Percentiles rank a stretch among this genome's conserved stretches.
Evolutionary conservation across 495 filamentous ascomycete genomes (phyloP).

Genomic region (Xylaria nigripes): DNA sequence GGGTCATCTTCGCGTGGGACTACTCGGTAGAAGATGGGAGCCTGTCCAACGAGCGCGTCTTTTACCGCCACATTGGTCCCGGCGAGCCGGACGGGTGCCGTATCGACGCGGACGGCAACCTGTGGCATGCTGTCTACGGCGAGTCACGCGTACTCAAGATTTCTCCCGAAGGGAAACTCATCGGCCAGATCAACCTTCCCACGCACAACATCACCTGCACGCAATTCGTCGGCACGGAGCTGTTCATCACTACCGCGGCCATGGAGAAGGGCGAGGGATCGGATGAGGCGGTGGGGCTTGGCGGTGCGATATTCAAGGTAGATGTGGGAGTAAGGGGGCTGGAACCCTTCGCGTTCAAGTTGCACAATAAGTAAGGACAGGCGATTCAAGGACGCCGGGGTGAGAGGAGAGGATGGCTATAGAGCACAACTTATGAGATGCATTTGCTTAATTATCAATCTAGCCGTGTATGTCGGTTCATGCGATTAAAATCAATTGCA

Average conservation of each 20-base stretch:
- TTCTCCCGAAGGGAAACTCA: slow-evolving; percentile 52
- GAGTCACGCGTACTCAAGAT: slow-evolving; percentile 61
- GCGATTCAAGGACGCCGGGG: neutral
- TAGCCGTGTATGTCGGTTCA: neutral
- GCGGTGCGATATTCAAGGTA: slow-evolving; percentile 59
- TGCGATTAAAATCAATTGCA: neutral
- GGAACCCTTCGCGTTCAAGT: slow-evolving; percentile 49
- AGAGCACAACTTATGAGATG: too few relatives aligned
- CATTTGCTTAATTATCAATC: neutral
- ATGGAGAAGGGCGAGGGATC: slow-evolving; percentile 49
- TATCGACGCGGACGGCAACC: slow-evolving; percentile 61
- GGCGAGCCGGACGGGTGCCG: slow-evolving; percentile 69
- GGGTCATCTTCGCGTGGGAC: slow-evolving; percentile 65
- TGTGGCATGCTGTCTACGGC: slow-evolving; percentile 75
- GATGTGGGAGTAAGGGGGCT: slow-evolving; percentile 58
- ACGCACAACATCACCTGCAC: slow-evolving; percentile 65
- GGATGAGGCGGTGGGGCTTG: slow-evolving; percentile 51
- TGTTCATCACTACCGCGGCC: slow-evolving; percentile 65
- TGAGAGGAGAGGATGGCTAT: neutral
- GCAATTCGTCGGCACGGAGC: slow-evolving; percentile 62
- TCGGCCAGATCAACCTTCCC: slow-evolving; percentile 58
- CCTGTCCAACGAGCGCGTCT: slow-evolving; percentile 59
- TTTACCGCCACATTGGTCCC: slow-evolving; percentile 53
- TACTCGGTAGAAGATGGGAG: slow-evolving; percentile 50
- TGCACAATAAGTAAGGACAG: slow-evolving; percentile 14